Evolutionary conservation across 2,329 filamentous ascomycete genomes (phyloP), one percentile per base, ranked within the genome.

Genomic region (Diaporthe citri): DNA sequence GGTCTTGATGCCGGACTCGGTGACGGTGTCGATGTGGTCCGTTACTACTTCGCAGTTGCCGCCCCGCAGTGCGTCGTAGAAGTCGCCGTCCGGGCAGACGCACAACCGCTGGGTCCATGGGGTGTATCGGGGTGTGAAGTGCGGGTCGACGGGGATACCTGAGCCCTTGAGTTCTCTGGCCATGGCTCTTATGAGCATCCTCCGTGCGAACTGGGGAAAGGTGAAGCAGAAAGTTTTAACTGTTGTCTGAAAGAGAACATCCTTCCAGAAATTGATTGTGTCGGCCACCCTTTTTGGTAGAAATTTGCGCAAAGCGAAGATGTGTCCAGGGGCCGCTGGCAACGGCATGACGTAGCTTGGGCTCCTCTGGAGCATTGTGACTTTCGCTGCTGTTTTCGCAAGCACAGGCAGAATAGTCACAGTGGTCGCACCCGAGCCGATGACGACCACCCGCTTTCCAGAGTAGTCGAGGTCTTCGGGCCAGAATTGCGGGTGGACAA

Each of bases 321-420:
- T 82, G 2, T 80, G 80, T 34, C 87, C 85, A 0, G 88, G 84
- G 3, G 69, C 55, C 10, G 72, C 69, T 28, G 75, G 69, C 1
- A 91, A 78, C n/a, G 89, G 85, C 59, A 93, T 78, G 73, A 96
- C 88, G 79, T 94, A 96, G 0, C 88, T 89, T 0, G 95, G 95
- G 60, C 92, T 95, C 74, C 95, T 91, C 84, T 97, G 95, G 3
- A 97, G 88, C 90, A 96, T 95, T 1, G 94, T 96, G 39, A 95
- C 91, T 20, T 90, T 88, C 7, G 84, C 84, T 7, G 93, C 94
- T 52, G 88, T 90, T 57, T 93, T 85, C 0, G 91, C 90, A 60
- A 97, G 84, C 62, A 88, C 89, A 0, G 95, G 95, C 4, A 97
- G 82, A 1, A 97, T 87, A 0, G 95, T 97, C 66, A 96, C 85